These are phyloP conservation scores for Santalum album DNA, from an alignment of 164 flowering plant species.

Conservation along the genomic window DNA sequence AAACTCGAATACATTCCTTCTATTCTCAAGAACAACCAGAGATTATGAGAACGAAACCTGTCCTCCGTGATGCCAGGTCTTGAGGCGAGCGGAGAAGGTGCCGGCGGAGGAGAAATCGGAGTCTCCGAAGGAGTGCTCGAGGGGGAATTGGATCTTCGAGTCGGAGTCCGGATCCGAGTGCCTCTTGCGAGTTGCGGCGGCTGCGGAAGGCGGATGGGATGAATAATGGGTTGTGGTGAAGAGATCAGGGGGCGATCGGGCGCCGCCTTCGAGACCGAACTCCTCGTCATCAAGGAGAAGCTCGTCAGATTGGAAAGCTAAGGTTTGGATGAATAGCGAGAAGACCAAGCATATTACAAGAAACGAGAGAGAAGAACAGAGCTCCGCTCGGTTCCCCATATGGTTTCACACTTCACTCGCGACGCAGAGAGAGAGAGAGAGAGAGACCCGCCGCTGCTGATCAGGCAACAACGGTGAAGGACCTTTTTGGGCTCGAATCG, in stretches of 20 bases:
- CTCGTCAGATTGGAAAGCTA: slow-evolving; percentile 86
- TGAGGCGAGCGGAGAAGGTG: slow-evolving; percentile 76
- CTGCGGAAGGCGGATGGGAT: slow-evolving; percentile 4
- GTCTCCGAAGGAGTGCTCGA: slow-evolving; percentile 87
- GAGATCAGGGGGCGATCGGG: slow-evolving; percentile 17
- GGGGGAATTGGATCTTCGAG: slow-evolving; percentile 74
- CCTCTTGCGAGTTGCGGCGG: slow-evolving; percentile 23
- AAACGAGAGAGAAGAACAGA: too few relatives aligned
- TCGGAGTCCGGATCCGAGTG: slow-evolving; percentile 50
- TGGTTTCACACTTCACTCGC: too few relatives aligned
- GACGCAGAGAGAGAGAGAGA: too few relatives aligned
- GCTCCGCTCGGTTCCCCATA: too few relatives aligned
- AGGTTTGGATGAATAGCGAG: slow-evolving; percentile 3
- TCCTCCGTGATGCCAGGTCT: slow-evolving; percentile 59
- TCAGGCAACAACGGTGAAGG: too few relatives aligned
- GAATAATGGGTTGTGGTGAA: slow-evolving; percentile 14
- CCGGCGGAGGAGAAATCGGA: slow-evolving; percentile 75
- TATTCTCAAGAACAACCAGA: background rate
- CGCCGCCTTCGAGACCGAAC: slow-evolving; percentile 52
- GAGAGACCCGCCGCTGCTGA: too few relatives aligned
- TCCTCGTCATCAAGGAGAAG: slow-evolving; percentile 80
- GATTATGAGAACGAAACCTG: slow-evolving; percentile 38
- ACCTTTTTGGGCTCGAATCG: too few relatives aligned
- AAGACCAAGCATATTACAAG: background rate
- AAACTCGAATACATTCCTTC: too few relatives aligned